These are phyloP conservation scores for Eucalyptus polyanthemos DNA, from an alignment of 345 rosid genomes.

Conservation along the genomic window DNA sequence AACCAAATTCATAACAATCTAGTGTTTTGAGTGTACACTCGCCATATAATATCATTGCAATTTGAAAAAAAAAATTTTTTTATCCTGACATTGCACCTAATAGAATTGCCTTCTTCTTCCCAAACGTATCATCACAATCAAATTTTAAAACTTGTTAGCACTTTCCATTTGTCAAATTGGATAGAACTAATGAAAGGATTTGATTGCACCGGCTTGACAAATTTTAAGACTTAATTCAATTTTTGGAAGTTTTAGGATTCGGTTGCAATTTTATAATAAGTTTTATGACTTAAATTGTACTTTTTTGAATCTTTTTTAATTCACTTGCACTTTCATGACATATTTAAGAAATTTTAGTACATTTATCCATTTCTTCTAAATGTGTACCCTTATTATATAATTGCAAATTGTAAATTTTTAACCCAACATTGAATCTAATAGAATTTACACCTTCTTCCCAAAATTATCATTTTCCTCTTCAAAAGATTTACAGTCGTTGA, in stretches of 20 bases:
- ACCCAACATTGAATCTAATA: neutral
- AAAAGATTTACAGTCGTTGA: neutral
- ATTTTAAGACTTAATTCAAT: neutral
- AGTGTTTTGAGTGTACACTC: neutral
- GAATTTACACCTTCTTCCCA: neutral
- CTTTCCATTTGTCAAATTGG: accelerated
- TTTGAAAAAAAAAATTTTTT: neutral
- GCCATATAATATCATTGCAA: neutral
- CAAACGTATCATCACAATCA: neutral
- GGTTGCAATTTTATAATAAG: too few species aligned
- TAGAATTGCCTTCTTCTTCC: neutral
- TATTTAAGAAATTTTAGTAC: too few species aligned
- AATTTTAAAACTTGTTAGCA: neutral
- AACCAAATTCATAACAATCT: neutral
- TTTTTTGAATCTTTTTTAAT: too few species aligned
- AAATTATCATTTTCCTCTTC: neutral
- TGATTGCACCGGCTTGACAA: too few species aligned
- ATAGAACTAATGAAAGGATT: accelerated
- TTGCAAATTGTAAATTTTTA: neutral
- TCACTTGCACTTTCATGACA: neutral
- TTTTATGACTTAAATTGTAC: accelerated
- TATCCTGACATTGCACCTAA: neutral
- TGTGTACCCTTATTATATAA: neutral
- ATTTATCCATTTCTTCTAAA: neutral
- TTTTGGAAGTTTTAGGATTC: accelerated